Percentiles rank a stretch among this genome's conserved stretches.
Conservation (phyloP, 2,329 filamentous ascomycete species). For the Teratosphaeria nubilosa region DNA sequence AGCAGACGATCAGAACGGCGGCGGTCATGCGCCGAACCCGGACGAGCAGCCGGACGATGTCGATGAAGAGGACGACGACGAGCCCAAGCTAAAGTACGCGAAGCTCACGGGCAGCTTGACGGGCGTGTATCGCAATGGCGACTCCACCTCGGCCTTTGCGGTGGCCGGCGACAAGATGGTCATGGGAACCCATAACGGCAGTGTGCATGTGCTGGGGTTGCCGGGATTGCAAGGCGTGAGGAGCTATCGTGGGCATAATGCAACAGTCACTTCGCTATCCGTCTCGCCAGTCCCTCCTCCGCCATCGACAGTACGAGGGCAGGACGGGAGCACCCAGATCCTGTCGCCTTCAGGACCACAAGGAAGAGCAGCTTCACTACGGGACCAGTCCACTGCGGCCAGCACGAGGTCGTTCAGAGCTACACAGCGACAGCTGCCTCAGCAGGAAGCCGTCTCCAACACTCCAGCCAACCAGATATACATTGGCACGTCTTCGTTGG, state of each 20-base stretch:
- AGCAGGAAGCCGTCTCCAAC: conserved; percentile 52
- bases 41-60: conserved; percentile 25
- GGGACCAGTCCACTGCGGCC: background rate
- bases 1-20: conserved; percentile 3
- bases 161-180: conserved; percentile 97
- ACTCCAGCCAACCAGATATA: conserved; percentile 84
- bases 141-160: conserved; percentile 84
- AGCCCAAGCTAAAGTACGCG: conserved; percentile 87
- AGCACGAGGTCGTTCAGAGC: background rate
- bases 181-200: conserved; percentile 90
- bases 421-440: conserved; percentile 25
- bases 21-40: conserved; percentile 21
- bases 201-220: conserved; percentile 80
- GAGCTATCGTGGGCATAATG: conserved; percentile 85
- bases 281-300: conserved; percentile 76
- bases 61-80: conserved; percentile 80
- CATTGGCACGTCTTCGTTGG: conserved; percentile 86
- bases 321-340: conserved; percentile 4
- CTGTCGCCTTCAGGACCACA: background rate
- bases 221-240: conserved; percentile 72
- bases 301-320: conserved; percentile 8
- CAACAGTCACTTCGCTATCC: conserved; percentile 80
- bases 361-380: background rate
- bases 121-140: conserved; percentile 82
- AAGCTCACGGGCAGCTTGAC: conserved; percentile 72